Conservation (phyloP, 23 red algal species). For the Cyanidioschyzon merolae region DNA sequence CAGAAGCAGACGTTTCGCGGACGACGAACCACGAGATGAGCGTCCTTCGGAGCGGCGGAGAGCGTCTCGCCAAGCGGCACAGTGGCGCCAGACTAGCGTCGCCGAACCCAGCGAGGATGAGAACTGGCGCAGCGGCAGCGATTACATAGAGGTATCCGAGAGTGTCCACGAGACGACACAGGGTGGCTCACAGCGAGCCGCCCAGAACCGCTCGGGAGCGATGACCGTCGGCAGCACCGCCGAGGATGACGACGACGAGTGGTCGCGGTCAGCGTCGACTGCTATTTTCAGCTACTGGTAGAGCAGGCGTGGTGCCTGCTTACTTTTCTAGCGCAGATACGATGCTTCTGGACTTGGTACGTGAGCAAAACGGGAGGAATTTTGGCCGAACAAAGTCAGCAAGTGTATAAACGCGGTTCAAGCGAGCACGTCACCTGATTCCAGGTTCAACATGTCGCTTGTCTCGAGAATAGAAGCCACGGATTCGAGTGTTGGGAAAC, state of each 20-base stretch:
- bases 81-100: not conserved
- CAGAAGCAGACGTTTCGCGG: not conserved
- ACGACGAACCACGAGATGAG: not conserved
- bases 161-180: not conserved
- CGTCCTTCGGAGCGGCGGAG: conserved; percentile 1
- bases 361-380: too few species aligned
- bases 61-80: not conserved
- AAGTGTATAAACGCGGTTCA: too few species aligned
- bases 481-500: too few species aligned
- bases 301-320: too few species aligned
- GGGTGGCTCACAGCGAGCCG: not conserved
- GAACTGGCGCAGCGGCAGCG: not conserved
- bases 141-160: not conserved
- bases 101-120: not conserved
- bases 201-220: not conserved
- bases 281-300: not conserved
- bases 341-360: too few species aligned
- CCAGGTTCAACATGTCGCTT: too few species aligned
- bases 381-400: too few species aligned
- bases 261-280: conserved; percentile 2
- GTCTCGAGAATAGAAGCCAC: too few species aligned
- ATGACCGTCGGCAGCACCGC: not conserved
- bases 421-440: too few species aligned
- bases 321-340: too few species aligned
- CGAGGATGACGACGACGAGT: not conserved